These are phyloP conservation scores for Penicilliopsis zonata DNA, from an alignment of 495 filamentous ascomycete species.

Conservation along the genomic window DNA sequence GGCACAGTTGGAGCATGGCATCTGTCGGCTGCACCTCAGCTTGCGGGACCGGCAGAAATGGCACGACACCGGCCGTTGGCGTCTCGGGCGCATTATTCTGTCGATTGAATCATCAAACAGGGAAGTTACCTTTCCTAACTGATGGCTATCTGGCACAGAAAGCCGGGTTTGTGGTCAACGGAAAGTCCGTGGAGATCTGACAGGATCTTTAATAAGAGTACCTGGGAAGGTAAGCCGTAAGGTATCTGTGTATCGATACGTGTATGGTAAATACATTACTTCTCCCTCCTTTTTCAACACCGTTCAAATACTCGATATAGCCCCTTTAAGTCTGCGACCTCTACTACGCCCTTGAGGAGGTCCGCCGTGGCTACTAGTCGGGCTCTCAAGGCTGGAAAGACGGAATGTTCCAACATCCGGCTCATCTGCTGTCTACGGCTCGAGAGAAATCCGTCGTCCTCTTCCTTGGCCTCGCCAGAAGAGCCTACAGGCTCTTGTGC, in stretches of 20 bases:
- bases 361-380: constrained; percentile 73
- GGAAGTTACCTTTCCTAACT: too few species aligned
- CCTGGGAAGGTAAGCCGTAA: too few species aligned
- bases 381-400: constrained; percentile 82
- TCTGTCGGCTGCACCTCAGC: too few species aligned
- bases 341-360: constrained; percentile 67
- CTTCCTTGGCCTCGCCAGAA: constrained; percentile 3
- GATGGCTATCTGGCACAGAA: too few species aligned
- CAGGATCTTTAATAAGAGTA: too few species aligned
- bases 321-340: constrained; percentile 90
- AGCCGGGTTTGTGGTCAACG: too few species aligned
- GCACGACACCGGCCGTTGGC: too few species aligned
- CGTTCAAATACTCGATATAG: constrained; percentile 96
- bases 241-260: neutral
- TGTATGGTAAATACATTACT: neutral
- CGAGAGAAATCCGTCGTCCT: constrained; percentile 38
- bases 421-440: constrained; percentile 52
- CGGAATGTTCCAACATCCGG: constrained; percentile 63
- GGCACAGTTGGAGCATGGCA: too few species aligned
- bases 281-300: constrained; percentile 41
- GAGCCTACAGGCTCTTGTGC: constrained; percentile 1
- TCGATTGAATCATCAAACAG: too few species aligned
- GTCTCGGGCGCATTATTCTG: too few species aligned
- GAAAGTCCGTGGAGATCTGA: too few species aligned
- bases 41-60: too few species aligned